These are phyloP conservation scores for Solanum ossicruentum DNA, from an alignment of 257 asterid species.

Conservation along the genomic window DNA sequence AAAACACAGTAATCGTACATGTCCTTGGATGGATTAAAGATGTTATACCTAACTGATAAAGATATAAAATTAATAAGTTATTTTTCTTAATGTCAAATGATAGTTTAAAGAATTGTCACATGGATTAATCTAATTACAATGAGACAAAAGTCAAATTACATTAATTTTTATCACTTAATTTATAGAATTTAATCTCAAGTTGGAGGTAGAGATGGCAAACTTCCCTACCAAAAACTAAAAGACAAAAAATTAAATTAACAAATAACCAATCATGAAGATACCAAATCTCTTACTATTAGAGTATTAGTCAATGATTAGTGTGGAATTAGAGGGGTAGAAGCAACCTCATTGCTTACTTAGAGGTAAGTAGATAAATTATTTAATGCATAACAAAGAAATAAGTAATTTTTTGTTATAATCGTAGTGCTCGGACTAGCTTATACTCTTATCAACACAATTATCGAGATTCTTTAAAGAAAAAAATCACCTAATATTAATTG, in stretches of 20 bases:
- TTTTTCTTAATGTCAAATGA: background rate
- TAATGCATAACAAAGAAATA: background rate
- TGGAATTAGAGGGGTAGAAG: background rate
- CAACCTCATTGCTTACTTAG: background rate
- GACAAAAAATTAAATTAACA: background rate
- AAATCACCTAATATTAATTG: background rate
- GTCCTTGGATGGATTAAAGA: background rate
- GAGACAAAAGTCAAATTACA: background rate
- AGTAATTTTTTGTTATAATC: background rate
- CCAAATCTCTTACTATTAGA: background rate
- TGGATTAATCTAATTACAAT: background rate
- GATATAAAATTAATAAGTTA: background rate
- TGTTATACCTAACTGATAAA: background rate
- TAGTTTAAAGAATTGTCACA: background rate
- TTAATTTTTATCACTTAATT: background rate
- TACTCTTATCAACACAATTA: background rate
- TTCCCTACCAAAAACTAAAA: background rate
- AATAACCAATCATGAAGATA: background rate
- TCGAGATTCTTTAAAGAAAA: background rate
- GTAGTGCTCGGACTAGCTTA: background rate
- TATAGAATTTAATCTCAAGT: background rate
- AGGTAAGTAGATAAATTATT: background rate
- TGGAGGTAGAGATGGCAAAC: background rate
- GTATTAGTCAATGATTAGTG: background rate
- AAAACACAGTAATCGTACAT: background rate